phyloP scores from a whole-genome alignment of 768 basidiomycete species.

The Pleurotus citrinopileatus region DNA sequence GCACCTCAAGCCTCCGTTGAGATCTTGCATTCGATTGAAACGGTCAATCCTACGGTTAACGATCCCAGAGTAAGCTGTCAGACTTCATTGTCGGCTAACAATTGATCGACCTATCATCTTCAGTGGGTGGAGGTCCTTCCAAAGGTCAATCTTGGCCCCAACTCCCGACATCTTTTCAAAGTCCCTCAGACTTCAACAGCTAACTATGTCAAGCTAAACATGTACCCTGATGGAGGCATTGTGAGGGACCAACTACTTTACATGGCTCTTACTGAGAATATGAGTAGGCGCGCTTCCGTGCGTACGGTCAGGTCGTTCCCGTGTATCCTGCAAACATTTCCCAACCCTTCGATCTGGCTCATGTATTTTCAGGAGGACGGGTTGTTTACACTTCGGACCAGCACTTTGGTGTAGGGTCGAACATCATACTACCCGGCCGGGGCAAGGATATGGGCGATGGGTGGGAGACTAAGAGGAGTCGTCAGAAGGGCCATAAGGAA shows the following conservation, averaged over 20 bases:
- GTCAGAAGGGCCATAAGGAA: slow-evolving; percentile 77
- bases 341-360: slow-evolving; percentile 77
- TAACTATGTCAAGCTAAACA: slow-evolving; percentile 87
- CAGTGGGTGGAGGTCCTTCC: slow-evolving; percentile 86
- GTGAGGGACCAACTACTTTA: slow-evolving; percentile 40
- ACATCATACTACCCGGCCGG: slow-evolving; percentile 88
- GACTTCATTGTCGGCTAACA: background rate
- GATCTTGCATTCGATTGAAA: slow-evolving; percentile 39
- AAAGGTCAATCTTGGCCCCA: slow-evolving; percentile 73
- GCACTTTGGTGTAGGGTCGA: slow-evolving; percentile 90
- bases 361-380: slow-evolving; percentile 85
- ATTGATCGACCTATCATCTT: background rate
- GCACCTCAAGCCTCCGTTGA: slow-evolving; percentile 81
- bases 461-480: slow-evolving; percentile 95
- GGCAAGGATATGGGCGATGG: slow-evolving; percentile 94
- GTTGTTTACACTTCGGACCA: slow-evolving; percentile 89
- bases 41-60: slow-evolving; percentile 41
- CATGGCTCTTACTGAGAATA: slow-evolving; percentile 3
- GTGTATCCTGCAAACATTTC: slow-evolving; percentile 49
- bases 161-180: slow-evolving; percentile 85
- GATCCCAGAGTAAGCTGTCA: slow-evolving; percentile 49
- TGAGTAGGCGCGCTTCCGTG: slow-evolving; percentile 83
- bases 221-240: slow-evolving; percentile 98
- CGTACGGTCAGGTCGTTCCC: slow-evolving; percentile 77
- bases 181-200: slow-evolving; percentile 48